These are phyloP conservation scores for Dactylellina parvicollis DNA, from an alignment of 2,329 filamentous ascomycete genomes.

Conservation along the genomic window DNA sequence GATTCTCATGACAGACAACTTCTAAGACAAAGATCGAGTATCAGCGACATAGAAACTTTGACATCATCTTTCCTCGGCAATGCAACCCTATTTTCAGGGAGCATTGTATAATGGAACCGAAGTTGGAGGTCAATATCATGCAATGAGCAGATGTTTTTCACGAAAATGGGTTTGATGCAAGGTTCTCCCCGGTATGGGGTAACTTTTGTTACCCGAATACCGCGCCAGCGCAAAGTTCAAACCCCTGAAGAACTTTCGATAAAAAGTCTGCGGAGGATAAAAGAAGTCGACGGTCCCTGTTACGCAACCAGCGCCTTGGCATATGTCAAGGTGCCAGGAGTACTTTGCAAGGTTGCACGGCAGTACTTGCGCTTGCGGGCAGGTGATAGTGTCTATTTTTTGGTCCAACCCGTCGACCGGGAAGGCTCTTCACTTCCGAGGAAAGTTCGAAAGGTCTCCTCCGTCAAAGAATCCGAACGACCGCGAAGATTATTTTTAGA, in stretches of 20 bases:
- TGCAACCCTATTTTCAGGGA: conserved; percentile 40
- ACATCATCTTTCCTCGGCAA: conserved; percentile 42
- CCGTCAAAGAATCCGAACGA: not conserved
- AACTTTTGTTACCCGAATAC: conserved; percentile 20
- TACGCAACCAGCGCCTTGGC: conserved; percentile 18
- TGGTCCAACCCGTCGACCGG: conserved; percentile 10
- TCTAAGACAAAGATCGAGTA: conserved; percentile 20
- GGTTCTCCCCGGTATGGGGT: conserved; percentile 3
- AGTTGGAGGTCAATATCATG: not conserved
- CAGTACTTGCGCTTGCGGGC: conserved; percentile 18
- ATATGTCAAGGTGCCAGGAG: conserved; percentile 25
- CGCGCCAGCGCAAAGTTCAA: not conserved
- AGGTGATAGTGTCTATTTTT: conserved; percentile 31
- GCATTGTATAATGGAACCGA: not conserved
- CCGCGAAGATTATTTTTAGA: conserved; percentile 39
- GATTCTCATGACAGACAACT: conserved; percentile 5
- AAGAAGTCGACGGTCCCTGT: not conserved
- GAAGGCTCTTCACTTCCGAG: not conserved
- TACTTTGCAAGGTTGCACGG: conserved; percentile 32
- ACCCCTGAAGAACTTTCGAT: conserved; percentile 6
- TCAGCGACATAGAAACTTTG: conserved; percentile 12
- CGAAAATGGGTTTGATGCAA: not conserved
- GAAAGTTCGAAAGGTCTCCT: not conserved
- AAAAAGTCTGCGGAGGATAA: not conserved
- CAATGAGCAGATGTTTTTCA: conserved; percentile 2